These are phyloP conservation scores for Ilex paraguariensis DNA, from an alignment of 305 asterid genomes.

Conservation along the genomic window DNA sequence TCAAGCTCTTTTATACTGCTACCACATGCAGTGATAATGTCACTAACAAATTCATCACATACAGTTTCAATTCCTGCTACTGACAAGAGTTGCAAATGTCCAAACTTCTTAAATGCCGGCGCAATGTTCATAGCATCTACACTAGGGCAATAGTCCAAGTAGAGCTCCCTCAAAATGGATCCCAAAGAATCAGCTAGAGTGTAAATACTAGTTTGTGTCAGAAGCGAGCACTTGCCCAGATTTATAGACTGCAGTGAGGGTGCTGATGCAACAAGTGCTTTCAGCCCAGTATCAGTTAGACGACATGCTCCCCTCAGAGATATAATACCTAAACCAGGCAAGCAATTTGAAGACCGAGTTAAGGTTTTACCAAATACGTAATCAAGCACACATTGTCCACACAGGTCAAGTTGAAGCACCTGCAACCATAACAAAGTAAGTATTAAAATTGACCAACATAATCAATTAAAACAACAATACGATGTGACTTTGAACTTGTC, in stretches of 20 bases:
- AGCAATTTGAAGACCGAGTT: conserved; percentile 24
- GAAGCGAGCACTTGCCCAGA: conserved; percentile 71
- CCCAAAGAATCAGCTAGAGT: conserved; percentile 54
- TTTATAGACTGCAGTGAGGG: conserved; percentile 58
- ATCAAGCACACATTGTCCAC: conserved; percentile 67
- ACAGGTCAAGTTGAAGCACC: conserved; percentile 87
- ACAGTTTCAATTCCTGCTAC: conserved; percentile 57
- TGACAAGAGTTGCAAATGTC: conserved; percentile 64
- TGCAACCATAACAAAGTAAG: conserved; percentile 31
- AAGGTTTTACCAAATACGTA: conserved; percentile 32
- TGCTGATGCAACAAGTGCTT: conserved; percentile 45
- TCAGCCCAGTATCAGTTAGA: conserved; percentile 54
- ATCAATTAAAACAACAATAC: background rate
- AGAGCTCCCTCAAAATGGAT: conserved; percentile 63
- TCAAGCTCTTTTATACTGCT: conserved; percentile 67
- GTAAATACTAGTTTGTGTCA: conserved; percentile 47
- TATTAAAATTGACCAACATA: conserved; percentile 9
- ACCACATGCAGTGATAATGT: conserved; percentile 38
- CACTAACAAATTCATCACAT: conserved; percentile 49
- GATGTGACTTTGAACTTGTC: too few species aligned
- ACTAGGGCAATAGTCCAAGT: conserved; percentile 60
- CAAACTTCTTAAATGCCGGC: conserved; percentile 49
- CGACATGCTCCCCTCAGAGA: conserved; percentile 91
- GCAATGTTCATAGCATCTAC: conserved; percentile 45
- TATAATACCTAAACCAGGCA: conserved; percentile 45